Conservation (phyloP, 768 basidiomycete genomes). For the Boletus barrowsii region DNA sequence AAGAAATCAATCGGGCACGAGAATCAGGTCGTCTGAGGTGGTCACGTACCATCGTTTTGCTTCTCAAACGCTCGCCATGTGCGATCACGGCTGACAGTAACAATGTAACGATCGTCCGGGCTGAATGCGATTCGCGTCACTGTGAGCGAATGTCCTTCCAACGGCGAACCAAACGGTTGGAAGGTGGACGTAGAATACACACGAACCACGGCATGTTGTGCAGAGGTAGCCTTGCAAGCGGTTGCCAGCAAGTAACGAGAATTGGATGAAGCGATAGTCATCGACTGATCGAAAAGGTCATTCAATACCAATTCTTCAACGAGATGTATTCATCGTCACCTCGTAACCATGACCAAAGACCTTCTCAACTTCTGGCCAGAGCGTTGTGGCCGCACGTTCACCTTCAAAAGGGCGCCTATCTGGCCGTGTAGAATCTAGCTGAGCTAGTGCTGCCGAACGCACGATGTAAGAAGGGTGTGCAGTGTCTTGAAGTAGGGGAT, state of each 20-base stretch:
- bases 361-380: conserved; percentile 98
- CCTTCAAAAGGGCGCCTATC: conserved; percentile 77
- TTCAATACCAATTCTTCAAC: neutral
- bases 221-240: conserved; percentile 82
- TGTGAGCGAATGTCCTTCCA: conserved; percentile 84
- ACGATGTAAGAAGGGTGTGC: neutral
- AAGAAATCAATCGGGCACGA: neutral
- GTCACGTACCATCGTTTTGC: conserved; percentile 38
- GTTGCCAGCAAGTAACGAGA: conserved; percentile 74
- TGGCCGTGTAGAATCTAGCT: conserved; percentile 10
- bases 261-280: conserved; percentile 74
- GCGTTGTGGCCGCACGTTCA: conserved; percentile 79
- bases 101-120: conserved; percentile 70
- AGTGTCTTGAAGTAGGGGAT: neutral
- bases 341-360: conserved; percentile 98
- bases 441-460: conserved; percentile 14
- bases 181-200: conserved; percentile 73
- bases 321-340: conserved; percentile 37
- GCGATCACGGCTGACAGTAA: conserved; percentile 89
- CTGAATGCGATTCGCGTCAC: conserved; percentile 91
- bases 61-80: conserved; percentile 82
- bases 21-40: neutral
- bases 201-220: conserved; percentile 88
- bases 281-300: conserved; percentile 49
- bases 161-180: conserved; percentile 65